A percentile compares a stretch with the other conserved stretches of the same genome.
Evolutionary conservation across 805 yeast genomes (phyloP).

Genomic region (Saturnispora silvae): DNA sequence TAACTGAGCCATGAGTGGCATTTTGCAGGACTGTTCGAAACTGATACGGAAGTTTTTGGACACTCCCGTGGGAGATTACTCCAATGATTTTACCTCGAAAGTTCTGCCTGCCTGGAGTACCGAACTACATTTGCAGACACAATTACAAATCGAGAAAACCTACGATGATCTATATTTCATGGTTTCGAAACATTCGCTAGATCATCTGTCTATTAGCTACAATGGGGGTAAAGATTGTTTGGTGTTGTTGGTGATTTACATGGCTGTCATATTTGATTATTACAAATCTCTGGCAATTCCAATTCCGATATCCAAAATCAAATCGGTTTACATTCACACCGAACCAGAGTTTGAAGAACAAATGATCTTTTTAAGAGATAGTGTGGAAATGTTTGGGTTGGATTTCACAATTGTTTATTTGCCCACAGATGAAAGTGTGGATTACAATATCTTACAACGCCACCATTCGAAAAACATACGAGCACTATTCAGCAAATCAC

Average conservation of each 20-base stretch:
- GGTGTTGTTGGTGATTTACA: conserved; percentile 68
- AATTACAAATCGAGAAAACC: conserved; percentile 18
- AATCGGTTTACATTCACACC: conserved; percentile 64
- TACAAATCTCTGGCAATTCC: conserved; percentile 11
- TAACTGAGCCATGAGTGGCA: too few relatives aligned
- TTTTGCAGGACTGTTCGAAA: conserved; percentile 1
- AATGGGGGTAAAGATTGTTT: conserved; percentile 97
- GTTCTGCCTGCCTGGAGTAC: conserved; percentile 4
- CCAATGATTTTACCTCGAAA: neutral
- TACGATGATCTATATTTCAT: conserved; percentile 14
- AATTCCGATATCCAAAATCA: conserved; percentile 14
- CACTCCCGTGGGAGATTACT: too few relatives aligned
- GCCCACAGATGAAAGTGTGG: neutral
- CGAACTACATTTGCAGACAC: conserved; percentile 15
- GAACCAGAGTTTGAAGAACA: conserved; percentile 66
- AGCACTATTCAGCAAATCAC: conserved; percentile 19
- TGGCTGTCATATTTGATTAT: conserved; percentile 38
- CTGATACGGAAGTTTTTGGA: conserved; percentile 1
- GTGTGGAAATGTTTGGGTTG: conserved; percentile 47
- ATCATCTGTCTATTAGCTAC: conserved; percentile 68
- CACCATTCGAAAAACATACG: neutral
- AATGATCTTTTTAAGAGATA: conserved; percentile 48
- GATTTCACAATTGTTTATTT: conserved; percentile 25
- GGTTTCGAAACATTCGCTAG: conserved; percentile 19
- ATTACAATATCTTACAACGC: neutral